Percentiles rank a stretch among this genome's conserved stretches.
phyloP scores from a whole-genome alignment of 2,329 filamentous ascomycete species.

The Fusarium sp. region DNA sequence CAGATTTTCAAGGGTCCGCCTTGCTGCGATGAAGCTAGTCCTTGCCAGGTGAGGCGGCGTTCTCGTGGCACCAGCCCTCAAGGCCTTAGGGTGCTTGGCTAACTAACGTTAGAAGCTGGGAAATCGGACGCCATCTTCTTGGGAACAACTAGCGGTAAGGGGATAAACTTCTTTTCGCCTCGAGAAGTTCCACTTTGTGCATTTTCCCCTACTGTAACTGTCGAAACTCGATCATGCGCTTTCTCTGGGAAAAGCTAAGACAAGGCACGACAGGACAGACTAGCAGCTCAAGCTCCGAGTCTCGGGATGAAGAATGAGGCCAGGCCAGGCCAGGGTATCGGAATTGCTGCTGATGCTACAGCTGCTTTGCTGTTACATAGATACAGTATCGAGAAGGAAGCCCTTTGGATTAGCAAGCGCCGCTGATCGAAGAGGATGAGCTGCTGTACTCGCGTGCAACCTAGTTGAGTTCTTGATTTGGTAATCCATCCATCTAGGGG shows the following conservation, averaged over 20 bases:
- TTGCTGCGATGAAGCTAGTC: slow-evolving; percentile 30
- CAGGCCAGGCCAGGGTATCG: neutral
- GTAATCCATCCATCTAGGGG: slow-evolving; percentile 35
- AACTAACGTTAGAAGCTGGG: slow-evolving; percentile 19
- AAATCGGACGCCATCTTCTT: slow-evolving; percentile 32
- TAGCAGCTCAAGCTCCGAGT: neutral
- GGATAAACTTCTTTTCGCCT: slow-evolving; percentile 19
- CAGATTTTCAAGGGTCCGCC: slow-evolving; percentile 34
- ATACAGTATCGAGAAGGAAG: neutral
- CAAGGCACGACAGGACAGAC: neutral
- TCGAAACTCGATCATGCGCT: slow-evolving; percentile 7
- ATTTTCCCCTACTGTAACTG: neutral
- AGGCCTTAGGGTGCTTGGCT: slow-evolving; percentile 9
- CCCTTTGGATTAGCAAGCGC: slow-evolving; percentile 6
- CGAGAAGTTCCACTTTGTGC: slow-evolving; percentile 21
- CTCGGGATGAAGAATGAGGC: slow-evolving; percentile 5
- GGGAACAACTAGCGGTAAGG: slow-evolving; percentile 44
- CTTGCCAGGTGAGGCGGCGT: slow-evolving; percentile 16
- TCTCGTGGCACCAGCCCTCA: slow-evolving; percentile 35
- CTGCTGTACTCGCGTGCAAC: slow-evolving; percentile 36
- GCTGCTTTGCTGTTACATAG: neutral
- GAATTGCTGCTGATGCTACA: neutral
- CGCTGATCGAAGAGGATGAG: slow-evolving; percentile 28
- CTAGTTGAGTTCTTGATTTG: slow-evolving; percentile 35
- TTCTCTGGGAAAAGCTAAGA: neutral